These are phyloP conservation scores for Metarhizium album DNA, from an alignment of 2,329 filamentous ascomycete genomes.

Conservation along the genomic window DNA sequence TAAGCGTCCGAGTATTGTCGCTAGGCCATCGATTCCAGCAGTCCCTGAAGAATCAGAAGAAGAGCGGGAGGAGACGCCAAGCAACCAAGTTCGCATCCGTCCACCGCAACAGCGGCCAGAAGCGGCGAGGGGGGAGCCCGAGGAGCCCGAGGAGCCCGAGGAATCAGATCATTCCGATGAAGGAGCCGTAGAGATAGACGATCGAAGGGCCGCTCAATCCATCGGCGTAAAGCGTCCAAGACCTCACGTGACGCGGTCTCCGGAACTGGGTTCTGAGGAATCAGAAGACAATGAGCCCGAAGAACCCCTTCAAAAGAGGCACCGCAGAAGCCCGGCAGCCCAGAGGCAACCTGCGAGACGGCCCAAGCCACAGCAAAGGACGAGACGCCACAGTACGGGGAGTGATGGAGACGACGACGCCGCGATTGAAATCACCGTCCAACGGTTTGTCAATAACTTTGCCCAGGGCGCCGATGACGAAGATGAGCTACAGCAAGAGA, in stretches of 20 bases:
- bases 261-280: constrained; percentile 28
- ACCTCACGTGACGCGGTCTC: constrained; percentile 27
- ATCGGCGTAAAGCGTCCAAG: constrained; percentile 34
- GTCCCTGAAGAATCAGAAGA: constrained; percentile 5
- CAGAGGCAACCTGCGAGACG: constrained; percentile 27
- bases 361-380: constrained; percentile 7
- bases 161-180: constrained; percentile 14
- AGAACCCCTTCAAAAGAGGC: not conserved
- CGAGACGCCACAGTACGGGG: constrained; percentile 13
- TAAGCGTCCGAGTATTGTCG: constrained; percentile 27
- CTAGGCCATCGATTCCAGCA: not conserved
- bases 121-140: constrained; percentile 8
- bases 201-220: constrained; percentile 28
- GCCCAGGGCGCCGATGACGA: constrained; percentile 29
- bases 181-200: constrained; percentile 33
- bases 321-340: constrained; percentile 28
- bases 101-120: not conserved
- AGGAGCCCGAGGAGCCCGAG: constrained; percentile 9
- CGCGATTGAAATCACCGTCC: constrained; percentile 45
- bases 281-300: constrained; percentile 17
- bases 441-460: constrained; percentile 44
- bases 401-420: constrained; percentile 15
- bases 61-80: constrained; percentile 18
- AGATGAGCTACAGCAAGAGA: constrained; percentile 38
- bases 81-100: not conserved